phyloP scores from a whole-genome alignment of 306 rosid species.

The Arachis hypogaea region DNA sequence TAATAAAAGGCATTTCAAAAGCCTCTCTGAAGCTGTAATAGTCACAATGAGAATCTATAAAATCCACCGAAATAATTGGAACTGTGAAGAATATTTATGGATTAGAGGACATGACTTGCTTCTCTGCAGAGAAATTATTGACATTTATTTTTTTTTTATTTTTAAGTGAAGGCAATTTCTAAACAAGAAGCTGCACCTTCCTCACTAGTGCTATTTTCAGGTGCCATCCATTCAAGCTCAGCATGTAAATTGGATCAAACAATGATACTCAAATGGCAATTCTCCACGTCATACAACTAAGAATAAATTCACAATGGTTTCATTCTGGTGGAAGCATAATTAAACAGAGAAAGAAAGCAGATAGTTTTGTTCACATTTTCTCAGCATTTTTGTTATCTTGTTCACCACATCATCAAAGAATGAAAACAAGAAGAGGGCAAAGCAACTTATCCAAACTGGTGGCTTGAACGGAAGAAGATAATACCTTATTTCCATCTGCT shows the following conservation, averaged over 20 bases:
- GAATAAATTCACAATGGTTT: slow-evolving; percentile 24
- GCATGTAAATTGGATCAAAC: slow-evolving; percentile 14
- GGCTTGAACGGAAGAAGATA: slow-evolving; percentile 31
- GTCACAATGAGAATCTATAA: slow-evolving; percentile 37
- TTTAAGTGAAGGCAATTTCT: slow-evolving; percentile 15
- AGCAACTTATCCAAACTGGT: slow-evolving; percentile 22
- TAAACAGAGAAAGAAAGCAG: slow-evolving; percentile 14
- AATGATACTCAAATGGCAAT: slow-evolving; percentile 10
- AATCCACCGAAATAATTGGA: slow-evolving; percentile 28
- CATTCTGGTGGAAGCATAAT: slow-evolving; percentile 21
- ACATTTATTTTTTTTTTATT: not conserved
- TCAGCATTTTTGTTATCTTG: slow-evolving; percentile 13
- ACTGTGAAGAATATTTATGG: slow-evolving; percentile 29
- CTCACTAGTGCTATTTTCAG: slow-evolving; percentile 28
- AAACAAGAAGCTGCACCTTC: slow-evolving; percentile 22
- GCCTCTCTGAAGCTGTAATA: slow-evolving; percentile 88
- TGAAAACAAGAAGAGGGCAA: slow-evolving; percentile 30
- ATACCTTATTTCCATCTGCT: slow-evolving; percentile 84
- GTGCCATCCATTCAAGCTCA: slow-evolving; percentile 31
- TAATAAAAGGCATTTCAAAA: slow-evolving; percentile 83
- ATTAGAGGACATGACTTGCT: slow-evolving; percentile 15
- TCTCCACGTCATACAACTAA: slow-evolving; percentile 16
- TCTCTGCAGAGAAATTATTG: slow-evolving; percentile 15
- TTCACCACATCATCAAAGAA: slow-evolving; percentile 13
- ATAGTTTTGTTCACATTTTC: slow-evolving; percentile 10